These are phyloP conservation scores for Quercus bicolor DNA, from an alignment of 306 rosid species.

Conservation along the genomic window DNA sequence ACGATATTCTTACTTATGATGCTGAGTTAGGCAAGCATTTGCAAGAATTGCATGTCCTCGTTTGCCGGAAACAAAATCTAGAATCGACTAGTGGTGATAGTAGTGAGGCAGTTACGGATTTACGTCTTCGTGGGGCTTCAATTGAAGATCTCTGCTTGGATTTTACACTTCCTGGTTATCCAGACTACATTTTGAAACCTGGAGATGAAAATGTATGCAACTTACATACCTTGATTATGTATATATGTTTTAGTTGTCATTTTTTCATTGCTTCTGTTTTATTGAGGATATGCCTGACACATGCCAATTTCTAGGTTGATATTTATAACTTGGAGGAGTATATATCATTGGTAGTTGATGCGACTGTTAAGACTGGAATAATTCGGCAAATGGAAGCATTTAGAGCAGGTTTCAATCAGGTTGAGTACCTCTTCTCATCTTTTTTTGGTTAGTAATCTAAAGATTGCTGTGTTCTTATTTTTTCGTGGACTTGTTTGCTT, in stretches of 20 bases:
- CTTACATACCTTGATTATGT: neutral
- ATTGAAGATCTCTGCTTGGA: conserved; percentile 86
- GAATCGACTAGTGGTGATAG: conserved; percentile 43
- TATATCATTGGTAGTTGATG: conserved; percentile 76
- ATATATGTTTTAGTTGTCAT: neutral
- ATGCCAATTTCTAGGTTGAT: conserved; percentile 56
- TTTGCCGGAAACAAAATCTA: conserved; percentile 61
- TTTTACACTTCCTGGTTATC: conserved; percentile 92
- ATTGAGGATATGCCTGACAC: conserved; percentile 6
- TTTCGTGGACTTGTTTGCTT: neutral
- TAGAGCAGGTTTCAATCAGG: conserved; percentile 97
- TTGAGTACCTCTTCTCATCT: conserved; percentile 15
- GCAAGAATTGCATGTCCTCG: conserved; percentile 79
- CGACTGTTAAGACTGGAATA: conserved; percentile 88
- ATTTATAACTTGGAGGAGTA: conserved; percentile 88
- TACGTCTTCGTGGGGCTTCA: conserved; percentile 64
- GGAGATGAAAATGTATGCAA: conserved; percentile 77
- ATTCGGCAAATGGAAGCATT: conserved; percentile 85
- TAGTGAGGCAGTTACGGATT: conserved; percentile 33
- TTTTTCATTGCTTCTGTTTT: neutral
- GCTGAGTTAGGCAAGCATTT: conserved; percentile 88
- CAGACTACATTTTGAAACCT: conserved; percentile 70
- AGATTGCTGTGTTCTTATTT: neutral
- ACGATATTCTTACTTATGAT: conserved; percentile 81
- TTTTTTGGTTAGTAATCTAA: neutral